Conservation (phyloP, 2,329 filamentous ascomycete species). For the Lomentospora prolificans region DNA sequence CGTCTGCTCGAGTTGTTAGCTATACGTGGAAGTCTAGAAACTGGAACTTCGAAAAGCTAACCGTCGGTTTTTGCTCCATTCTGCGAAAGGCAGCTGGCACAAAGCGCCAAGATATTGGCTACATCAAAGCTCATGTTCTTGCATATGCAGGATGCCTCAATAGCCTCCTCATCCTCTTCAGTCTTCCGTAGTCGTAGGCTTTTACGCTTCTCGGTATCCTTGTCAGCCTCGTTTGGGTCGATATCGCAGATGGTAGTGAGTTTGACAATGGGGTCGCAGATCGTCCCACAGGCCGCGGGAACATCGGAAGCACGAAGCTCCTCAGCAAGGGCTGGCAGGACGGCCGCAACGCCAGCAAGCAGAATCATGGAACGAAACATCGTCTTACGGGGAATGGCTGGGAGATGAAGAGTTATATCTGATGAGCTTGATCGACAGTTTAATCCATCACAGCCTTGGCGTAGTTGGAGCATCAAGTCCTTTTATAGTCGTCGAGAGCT, state of each 20-base stretch:
- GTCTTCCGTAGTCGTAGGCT: not conserved
- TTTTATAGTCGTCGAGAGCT: no score
- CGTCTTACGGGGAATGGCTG: no score
- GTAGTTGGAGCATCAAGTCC: no score
- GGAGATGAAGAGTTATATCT: no score
- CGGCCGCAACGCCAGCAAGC: not conserved
- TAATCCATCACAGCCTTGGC: no score
- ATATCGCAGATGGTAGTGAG: constrained; percentile 25
- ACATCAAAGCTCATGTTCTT: constrained; percentile 29
- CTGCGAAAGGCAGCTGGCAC: constrained; percentile 25
- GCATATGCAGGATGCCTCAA: constrained; percentile 27
- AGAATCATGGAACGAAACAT: not conserved
- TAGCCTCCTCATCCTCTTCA: constrained; percentile 11
- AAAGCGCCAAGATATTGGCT: constrained; percentile 24
- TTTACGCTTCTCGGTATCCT: not conserved
- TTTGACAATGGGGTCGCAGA: constrained; percentile 32
- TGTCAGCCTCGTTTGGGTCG: not conserved
- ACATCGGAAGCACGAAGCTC: constrained; percentile 17
- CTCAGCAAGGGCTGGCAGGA: not conserved
- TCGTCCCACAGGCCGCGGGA: constrained; percentile 27
- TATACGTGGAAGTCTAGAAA: not conserved
- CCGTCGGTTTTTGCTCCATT: not conserved
- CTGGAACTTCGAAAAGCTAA: not conserved
- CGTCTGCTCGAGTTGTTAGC: not conserved
- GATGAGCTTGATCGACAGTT: no score